A percentile compares a stretch with the other conserved stretches of the same genome.
These are phyloP conservation scores for Eucalyptus pauciflora DNA, from an alignment of 345 rosid genomes.

Conservation along the genomic window DNA sequence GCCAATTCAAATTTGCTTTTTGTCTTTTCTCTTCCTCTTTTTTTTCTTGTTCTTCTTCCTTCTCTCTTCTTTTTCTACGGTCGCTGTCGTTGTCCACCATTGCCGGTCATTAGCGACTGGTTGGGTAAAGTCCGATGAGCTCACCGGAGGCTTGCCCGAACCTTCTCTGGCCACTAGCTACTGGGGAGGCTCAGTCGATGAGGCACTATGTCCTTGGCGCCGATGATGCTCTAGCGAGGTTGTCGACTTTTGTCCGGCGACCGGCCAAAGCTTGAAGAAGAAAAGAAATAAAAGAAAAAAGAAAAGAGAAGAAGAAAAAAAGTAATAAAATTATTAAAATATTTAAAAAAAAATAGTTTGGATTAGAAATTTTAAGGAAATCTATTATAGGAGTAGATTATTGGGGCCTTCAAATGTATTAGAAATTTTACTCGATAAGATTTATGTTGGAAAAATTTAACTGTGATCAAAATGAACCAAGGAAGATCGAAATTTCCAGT, in stretches of 20 bases:
- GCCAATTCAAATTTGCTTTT: rapidly evolving
- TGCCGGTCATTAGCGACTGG: rapidly evolving
- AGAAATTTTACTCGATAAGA: not conserved
- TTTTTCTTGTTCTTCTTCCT: no score
- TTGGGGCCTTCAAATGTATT: rapidly evolving
- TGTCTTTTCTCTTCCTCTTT: no score
- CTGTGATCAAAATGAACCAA: not conserved
- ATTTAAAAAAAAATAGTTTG: no score
- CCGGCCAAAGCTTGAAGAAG: rapidly evolving
- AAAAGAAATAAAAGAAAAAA: no score
- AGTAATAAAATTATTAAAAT: no score
- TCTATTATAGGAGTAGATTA: rapidly evolving
- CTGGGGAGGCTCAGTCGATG: rapidly evolving
- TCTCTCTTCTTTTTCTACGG: no score
- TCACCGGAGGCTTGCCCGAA: rapidly evolving
- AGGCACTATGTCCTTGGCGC: rapidly evolving
- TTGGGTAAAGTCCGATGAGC: rapidly evolving
- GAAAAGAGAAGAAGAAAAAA: rapidly evolving
- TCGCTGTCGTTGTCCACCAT: rapidly evolving
- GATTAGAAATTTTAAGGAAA: no score
- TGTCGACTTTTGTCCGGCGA: rapidly evolving
- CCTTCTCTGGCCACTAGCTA: rapidly evolving
- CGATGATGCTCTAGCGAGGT: rapidly evolving
- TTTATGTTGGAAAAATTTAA: not conserved
- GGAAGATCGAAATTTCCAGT: not conserved